Conservation (phyloP, 2,329 filamentous ascomycete genomes). For the Endocalyx cinctus region DNA sequence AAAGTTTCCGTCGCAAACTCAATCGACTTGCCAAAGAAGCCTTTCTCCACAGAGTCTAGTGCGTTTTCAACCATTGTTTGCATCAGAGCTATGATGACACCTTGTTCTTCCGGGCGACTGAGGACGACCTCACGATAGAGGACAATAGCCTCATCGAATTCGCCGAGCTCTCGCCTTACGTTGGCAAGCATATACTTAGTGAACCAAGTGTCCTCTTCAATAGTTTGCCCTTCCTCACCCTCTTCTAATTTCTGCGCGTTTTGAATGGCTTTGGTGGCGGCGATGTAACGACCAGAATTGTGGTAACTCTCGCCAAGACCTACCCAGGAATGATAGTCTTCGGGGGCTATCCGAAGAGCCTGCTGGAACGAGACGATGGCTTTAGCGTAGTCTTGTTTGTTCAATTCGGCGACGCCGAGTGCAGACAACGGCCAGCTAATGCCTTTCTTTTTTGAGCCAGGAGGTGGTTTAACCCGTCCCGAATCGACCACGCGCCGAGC, state of each 20-base stretch:
- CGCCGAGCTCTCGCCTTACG: conserved; percentile 85
- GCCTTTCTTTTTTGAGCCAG: conserved; percentile 87
- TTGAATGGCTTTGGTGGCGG: conserved; percentile 86
- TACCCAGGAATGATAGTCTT: conserved; percentile 94
- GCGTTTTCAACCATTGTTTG: conserved; percentile 85
- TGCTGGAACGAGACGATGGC: conserved; percentile 90
- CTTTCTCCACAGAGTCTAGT: conserved; percentile 71
- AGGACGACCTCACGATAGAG: conserved; percentile 72
- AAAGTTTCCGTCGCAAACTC: conserved; percentile 68
- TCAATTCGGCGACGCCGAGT: conserved; percentile 88
- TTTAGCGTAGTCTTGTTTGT: conserved; percentile 84
- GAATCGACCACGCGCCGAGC: conserved; percentile 89
- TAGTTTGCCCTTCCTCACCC: conserved; percentile 46
- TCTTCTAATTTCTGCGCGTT: conserved; percentile 76
- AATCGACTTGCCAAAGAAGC: conserved; percentile 78
- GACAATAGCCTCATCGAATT: conserved; percentile 75
- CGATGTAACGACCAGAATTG: conserved; percentile 86
- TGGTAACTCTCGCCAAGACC: conserved; percentile 97
- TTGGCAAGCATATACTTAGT: conserved; percentile 96
- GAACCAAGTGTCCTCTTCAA: conserved; percentile 83
- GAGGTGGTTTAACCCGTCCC: conserved; percentile 84
- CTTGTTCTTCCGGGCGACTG: conserved; percentile 69
- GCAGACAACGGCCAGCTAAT: conserved; percentile 96
- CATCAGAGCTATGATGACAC: conserved; percentile 79
- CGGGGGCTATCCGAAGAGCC: conserved; percentile 74